A percentile compares a stretch with the other conserved stretches of the same genome.
phyloP scores from a whole-genome alignment of 768 basidiomycete species.

The Royoungia palumana region DNA sequence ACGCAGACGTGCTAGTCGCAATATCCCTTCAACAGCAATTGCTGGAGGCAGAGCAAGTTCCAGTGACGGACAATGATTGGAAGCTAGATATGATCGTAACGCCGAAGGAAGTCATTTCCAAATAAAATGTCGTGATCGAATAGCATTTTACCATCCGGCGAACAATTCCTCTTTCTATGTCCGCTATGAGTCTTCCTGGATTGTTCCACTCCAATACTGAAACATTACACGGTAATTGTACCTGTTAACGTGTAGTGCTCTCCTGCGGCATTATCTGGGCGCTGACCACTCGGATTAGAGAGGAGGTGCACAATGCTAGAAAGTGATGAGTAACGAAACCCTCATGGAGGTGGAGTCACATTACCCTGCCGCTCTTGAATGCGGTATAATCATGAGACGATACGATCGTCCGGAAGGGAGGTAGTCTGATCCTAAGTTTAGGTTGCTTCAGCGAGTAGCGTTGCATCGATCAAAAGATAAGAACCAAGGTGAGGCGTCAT shows the following conservation, averaged over 20 bases:
- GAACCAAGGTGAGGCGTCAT: constrained; percentile 67
- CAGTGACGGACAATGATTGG: constrained; percentile 57
- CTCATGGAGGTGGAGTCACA: constrained; percentile 20
- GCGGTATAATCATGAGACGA: constrained; percentile 42
- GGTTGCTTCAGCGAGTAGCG: constrained; percentile 5
- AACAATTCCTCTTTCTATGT: constrained; percentile 22
- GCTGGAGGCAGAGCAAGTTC: constrained; percentile 48
- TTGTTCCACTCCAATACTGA: constrained; percentile 10
- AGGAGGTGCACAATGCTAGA: constrained; percentile 40
- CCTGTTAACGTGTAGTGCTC: constrained; percentile 26
- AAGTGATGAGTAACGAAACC: constrained; percentile 14
- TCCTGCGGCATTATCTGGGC: constrained; percentile 9
- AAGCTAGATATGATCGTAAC: constrained; percentile 61
- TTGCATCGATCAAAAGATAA: constrained; percentile 9
- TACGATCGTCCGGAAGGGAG: constrained; percentile 44
- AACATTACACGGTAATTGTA: constrained; percentile 21
- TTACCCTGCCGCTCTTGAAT: constrained; percentile 40
- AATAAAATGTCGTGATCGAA: constrained; percentile 16
- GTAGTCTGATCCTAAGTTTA: constrained; percentile 32
- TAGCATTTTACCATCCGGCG: constrained; percentile 14
- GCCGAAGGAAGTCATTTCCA: constrained; percentile 36
- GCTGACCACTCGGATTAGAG: constrained; percentile 32
- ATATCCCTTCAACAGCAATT: constrained; percentile 64
- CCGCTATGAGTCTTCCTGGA: constrained; percentile 20
- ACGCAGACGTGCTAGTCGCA: constrained; percentile 46